Conservation (phyloP, 2,329 filamentous ascomycete species). For the Trichoderma breve region DNA sequence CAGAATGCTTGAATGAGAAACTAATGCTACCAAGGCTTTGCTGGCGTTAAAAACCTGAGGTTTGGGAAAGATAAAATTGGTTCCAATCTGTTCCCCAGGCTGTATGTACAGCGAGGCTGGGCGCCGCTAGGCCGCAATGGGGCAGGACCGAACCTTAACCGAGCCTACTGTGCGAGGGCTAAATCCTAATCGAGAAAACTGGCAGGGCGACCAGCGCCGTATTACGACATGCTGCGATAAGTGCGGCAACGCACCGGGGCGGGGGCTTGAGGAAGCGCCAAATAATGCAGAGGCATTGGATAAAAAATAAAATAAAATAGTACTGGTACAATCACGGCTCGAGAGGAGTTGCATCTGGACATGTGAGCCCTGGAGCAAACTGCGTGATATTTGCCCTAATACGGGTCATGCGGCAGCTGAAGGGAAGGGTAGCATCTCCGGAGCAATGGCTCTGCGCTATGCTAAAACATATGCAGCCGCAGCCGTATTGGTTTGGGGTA, state of each 20-base stretch:
- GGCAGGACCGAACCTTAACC: slow-evolving; percentile 33
- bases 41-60: slow-evolving; percentile 36
- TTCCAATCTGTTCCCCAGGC: slow-evolving; percentile 24
- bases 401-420: not conserved
- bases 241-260: not conserved
- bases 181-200: slow-evolving; percentile 32
- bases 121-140: slow-evolving; percentile 25
- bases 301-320: not conserved
- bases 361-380: not conserved
- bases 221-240: slow-evolving; percentile 17
- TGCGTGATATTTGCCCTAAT: slow-evolving; percentile 10
- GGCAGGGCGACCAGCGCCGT: not conserved
- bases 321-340: not conserved
- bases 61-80: slow-evolving; percentile 34
- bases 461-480: not conserved
- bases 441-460: not conserved
- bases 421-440: not conserved
- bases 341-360: not conserved
- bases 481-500: not conserved
- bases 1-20: slow-evolving; percentile 22
- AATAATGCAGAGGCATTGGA: not conserved
- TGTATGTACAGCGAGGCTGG: slow-evolving; percentile 20
- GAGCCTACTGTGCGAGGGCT: slow-evolving; percentile 33
- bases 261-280: not conserved
- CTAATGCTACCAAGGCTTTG: slow-evolving; percentile 20